phyloP scores from a whole-genome alignment of 805 yeast genomes.

The Metschnikowia santaceciliae region DNA sequence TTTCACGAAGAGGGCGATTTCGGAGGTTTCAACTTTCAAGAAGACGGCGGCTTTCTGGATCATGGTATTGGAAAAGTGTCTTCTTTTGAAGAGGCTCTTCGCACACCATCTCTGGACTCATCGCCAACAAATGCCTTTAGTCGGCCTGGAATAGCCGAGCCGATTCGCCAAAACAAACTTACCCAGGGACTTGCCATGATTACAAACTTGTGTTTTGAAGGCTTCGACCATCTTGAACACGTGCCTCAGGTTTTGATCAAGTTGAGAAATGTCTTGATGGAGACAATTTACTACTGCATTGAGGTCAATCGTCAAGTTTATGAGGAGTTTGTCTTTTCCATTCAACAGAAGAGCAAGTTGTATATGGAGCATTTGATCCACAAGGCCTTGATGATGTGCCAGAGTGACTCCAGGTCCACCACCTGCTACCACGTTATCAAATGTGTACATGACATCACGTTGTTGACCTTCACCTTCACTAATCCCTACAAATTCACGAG shows the following conservation, averaged over 20 bases:
- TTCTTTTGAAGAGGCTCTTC: not conserved
- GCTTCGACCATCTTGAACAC: conserved; percentile 8
- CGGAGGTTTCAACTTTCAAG: not conserved
- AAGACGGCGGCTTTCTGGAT: not conserved
- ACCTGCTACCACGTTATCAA: conserved; percentile 12
- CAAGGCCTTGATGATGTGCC: conserved; percentile 11
- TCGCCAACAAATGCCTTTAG: not conserved
- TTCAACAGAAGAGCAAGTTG: conserved; percentile 9
- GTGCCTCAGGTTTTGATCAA: conserved; percentile 10
- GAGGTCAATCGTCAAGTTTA: conserved; percentile 11
- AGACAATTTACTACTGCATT: conserved; percentile 13
- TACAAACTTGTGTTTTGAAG: conserved; percentile 11
- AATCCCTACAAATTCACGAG: conserved; percentile 14
- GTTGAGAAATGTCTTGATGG: conserved; percentile 11
- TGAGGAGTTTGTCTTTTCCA: conserved; percentile 10
- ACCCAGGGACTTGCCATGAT: conserved; percentile 13
- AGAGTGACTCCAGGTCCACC: conserved; percentile 3
- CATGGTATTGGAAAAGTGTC: not conserved
- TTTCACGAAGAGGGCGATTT: not conserved
- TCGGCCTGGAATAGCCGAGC: not conserved
- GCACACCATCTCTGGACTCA: not conserved
- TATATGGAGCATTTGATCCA: conserved; percentile 12
- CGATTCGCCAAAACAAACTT: conserved; percentile 1
- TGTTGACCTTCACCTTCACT: conserved; percentile 13
- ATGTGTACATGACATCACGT: conserved; percentile 10